These are phyloP conservation scores for Kwoniella sp. DNA, from an alignment of 768 basidiomycete genomes.

Conservation along the genomic window DNA sequence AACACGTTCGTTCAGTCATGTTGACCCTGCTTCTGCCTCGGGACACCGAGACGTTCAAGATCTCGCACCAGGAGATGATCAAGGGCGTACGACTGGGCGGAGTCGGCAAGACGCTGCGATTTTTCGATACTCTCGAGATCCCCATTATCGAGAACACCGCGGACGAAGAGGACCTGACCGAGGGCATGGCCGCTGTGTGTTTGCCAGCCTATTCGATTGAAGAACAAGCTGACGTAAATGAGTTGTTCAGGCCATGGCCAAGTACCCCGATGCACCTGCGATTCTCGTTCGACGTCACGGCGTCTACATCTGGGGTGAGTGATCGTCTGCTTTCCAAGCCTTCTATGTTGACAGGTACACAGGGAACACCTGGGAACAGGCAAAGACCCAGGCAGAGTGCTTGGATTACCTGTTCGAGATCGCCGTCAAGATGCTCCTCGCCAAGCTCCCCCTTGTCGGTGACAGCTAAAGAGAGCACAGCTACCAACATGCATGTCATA, in stretches of 20 bases:
- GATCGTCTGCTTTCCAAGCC: not conserved
- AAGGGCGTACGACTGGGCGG: conserved; percentile 78
- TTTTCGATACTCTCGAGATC: conserved; percentile 76
- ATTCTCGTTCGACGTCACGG: conserved; percentile 74
- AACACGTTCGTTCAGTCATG: conserved; percentile 59
- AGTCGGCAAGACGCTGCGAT: conserved; percentile 68
- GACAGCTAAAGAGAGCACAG: too few relatives aligned
- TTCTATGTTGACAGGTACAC: too few relatives aligned
- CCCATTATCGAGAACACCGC: conserved; percentile 92
- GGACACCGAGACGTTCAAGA: conserved; percentile 59
- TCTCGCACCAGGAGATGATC: conserved; percentile 94
- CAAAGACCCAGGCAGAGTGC: conserved; percentile 86
- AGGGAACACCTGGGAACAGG: conserved; percentile 71
- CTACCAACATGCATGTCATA: too few relatives aligned
- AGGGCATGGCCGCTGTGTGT: conserved; percentile 69
- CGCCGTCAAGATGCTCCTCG: conserved; percentile 39
- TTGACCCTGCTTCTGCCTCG: conserved; percentile 69
- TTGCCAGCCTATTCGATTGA: not conserved
- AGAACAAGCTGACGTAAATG: not conserved
- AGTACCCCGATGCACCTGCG: conserved; percentile 72
- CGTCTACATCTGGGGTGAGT: conserved; percentile 77
- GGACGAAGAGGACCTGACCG: conserved; percentile 79
- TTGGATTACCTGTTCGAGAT: conserved; percentile 88
- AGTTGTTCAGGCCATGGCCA: conserved; percentile 62
- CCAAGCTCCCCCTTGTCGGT: conserved; percentile 36